A percentile compares a stretch with the other conserved stretches of the same genome.
Evolutionary conservation across 306 rosid species (phyloP).

Genomic region (Oemleria cerasiformis): DNA sequence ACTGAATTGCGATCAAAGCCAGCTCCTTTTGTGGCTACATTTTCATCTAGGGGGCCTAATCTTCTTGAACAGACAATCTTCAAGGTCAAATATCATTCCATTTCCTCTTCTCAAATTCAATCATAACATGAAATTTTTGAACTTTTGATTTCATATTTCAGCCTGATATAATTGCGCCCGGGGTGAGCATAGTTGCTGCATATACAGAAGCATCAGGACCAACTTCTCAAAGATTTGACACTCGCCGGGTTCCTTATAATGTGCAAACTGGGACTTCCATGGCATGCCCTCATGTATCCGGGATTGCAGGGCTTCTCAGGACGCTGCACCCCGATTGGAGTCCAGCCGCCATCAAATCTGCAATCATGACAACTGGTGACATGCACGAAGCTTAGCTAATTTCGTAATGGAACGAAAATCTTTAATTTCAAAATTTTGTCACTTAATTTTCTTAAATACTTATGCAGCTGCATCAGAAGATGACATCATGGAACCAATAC

Average conservation of each 20-base stretch:
- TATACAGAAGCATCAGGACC: constrained; percentile 18
- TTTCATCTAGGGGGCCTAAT: constrained; percentile 80
- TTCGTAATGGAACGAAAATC: not conserved
- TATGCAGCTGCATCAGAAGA: constrained; percentile 37
- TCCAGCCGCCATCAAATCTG: constrained; percentile 61
- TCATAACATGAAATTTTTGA: too few species aligned
- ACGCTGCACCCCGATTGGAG: constrained; percentile 58
- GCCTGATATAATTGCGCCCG: constrained; percentile 68
- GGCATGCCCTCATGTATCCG: constrained; percentile 66
- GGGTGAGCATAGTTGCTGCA: constrained; percentile 45
- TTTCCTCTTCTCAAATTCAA: not conserved
- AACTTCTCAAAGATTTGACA: constrained; percentile 22
- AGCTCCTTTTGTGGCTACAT: constrained; percentile 55
- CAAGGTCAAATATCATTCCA: constrained; percentile 39
- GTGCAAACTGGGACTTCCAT: constrained; percentile 51
- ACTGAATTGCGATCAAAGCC: constrained; percentile 39
- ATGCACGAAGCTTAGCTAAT: not conserved
- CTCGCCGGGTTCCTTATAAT: constrained; percentile 30
- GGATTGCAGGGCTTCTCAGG: constrained; percentile 47
- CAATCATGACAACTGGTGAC: constrained; percentile 61
- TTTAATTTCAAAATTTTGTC: not conserved
- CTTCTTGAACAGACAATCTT: constrained; percentile 37
- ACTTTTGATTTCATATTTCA: constrained; percentile 18
- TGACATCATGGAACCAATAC: constrained; percentile 14
- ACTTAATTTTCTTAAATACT: not conserved